A percentile compares a stretch with the other conserved stretches of the same genome.
Evolutionary conservation across 768 basidiomycete genomes (phyloP).

Genomic region (Lactarius evosmus): DNA sequence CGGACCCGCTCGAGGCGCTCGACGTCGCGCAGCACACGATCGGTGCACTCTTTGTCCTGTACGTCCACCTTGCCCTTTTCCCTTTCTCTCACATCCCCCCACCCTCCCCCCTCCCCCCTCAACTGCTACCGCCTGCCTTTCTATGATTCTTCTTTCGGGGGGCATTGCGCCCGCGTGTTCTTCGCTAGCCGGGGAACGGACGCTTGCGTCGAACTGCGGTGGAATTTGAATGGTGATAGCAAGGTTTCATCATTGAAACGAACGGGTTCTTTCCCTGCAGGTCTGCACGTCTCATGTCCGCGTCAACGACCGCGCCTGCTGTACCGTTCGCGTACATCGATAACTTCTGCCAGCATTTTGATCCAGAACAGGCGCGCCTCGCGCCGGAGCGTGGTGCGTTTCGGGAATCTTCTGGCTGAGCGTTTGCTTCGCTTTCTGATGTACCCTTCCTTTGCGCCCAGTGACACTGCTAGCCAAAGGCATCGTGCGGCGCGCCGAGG

Average conservation of each 20-base stretch:
- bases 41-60: conserved; percentile 22
- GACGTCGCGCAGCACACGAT: conserved; percentile 16
- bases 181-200: not conserved
- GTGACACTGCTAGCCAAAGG: conserved; percentile 66
- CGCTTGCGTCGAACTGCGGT: not conserved
- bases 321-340: conserved; percentile 34
- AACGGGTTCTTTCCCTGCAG: conserved; percentile 1
- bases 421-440: not conserved
- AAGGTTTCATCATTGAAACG: not conserved
- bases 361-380: conserved; percentile 57
- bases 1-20: conserved; percentile 24
- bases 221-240: not conserved
- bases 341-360: conserved; percentile 61
- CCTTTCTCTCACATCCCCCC: not conserved
- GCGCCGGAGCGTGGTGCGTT: conserved; percentile 64
- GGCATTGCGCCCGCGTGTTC: not conserved
- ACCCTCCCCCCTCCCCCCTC: not conserved
- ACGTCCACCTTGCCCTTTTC: not conserved
- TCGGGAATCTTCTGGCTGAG: not conserved
- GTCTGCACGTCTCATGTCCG: conserved; percentile 17
- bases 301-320: not conserved
- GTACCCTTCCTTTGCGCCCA: conserved; percentile 33
- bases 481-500: conserved; percentile 50
- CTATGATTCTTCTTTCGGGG: not conserved
- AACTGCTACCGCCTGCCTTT: not conserved